Evolutionary conservation across 257 asterid genomes (phyloP), one percentile per base, ranked within the genome.

Genomic region (Petrea volubilis): DNA sequence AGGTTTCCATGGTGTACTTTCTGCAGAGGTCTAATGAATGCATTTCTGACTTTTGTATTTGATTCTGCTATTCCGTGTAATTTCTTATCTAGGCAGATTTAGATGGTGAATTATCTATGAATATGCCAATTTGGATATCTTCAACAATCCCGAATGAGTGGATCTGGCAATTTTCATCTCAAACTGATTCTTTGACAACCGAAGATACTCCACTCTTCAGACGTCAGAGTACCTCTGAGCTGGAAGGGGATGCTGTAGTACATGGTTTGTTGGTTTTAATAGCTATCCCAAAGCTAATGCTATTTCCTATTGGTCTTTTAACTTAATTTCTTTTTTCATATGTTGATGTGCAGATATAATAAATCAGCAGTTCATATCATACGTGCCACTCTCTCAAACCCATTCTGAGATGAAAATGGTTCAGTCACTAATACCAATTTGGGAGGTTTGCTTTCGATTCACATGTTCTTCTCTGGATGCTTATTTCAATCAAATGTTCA

Each of bases 391-490:
- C 75, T 89, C 99, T 10, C 97, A 91, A 82, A 69, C 83, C 73
- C 60, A 64, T 78, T 79, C 96, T 56, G 85, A 85, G 51, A 78
- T 78, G 85, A 89, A 84, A 88, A 85, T 86, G 97, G 97, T 94
- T 73, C 99, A 87, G 83, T 94, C 99, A 56, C 83, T 94, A 25
- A 79, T 94, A 69, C 98, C 97, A 33, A 94, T 94, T 61, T 94
- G 98, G 99, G 95, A 91, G 97, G 99, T 91, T 78, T 71, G 88
- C 68, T 71, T 79, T 70, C 64, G 53, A 52, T 67, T 68, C 27
- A 44, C 67, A 24, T 20, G 57, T 64, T 77, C 70, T 71, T 27
- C 33, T 1, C 18, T 21, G 24, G 40, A 24, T 71, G 67, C 58
- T 38, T 68, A 36, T 51, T 29, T 65, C 57, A 31, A 56, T 72